Percentiles rank a stretch among this genome's conserved stretches.
Evolutionary conservation across 2,329 filamentous ascomycete species (phyloP).

Genomic region (Graphiopsis chlorocephala): DNA sequence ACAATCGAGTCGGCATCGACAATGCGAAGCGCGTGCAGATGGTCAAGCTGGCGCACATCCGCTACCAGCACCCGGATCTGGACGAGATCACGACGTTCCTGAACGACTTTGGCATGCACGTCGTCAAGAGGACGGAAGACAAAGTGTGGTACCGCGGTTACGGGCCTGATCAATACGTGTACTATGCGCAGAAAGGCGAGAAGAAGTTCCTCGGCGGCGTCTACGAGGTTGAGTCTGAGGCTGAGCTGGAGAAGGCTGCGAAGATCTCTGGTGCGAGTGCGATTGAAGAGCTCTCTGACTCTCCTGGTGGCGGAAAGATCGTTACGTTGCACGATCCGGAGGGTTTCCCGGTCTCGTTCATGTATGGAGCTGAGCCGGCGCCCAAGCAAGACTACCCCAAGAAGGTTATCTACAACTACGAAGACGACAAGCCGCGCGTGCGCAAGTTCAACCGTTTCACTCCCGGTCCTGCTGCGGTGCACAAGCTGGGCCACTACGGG

Average conservation of each 20-base stretch:
- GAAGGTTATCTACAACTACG: slow-evolving; percentile 38
- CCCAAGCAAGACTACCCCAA: slow-evolving; percentile 26
- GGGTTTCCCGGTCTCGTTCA: slow-evolving; percentile 41
- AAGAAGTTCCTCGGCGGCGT: slow-evolving; percentile 44
- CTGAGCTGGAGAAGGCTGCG: slow-evolving; percentile 43
- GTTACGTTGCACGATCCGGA: slow-evolving; percentile 41
- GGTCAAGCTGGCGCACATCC: slow-evolving; percentile 50
- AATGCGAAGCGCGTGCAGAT: slow-evolving; percentile 46
- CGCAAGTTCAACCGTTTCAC: slow-evolving; percentile 43
- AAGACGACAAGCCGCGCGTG: slow-evolving; percentile 38
- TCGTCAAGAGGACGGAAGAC: slow-evolving; percentile 37
- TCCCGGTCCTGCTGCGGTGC: slow-evolving; percentile 49
- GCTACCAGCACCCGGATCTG: slow-evolving; percentile 54
- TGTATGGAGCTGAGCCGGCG: slow-evolving; percentile 37
- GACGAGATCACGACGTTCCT: slow-evolving; percentile 48
- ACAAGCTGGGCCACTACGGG: slow-evolving; percentile 52
- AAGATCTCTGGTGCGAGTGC: slow-evolving; percentile 30
- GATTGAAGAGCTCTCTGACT: slow-evolving; percentile 35
- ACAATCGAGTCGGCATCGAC: slow-evolving; percentile 41
- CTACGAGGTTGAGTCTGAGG: slow-evolving; percentile 43
- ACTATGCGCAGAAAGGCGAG: slow-evolving; percentile 41
- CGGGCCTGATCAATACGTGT: slow-evolving; percentile 44
- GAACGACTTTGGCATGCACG: slow-evolving; percentile 44
- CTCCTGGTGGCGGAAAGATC: slow-evolving; percentile 41
- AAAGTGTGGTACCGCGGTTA: slow-evolving; percentile 45